phyloP scores from a whole-genome alignment of 2,329 filamentous ascomycete genomes.

The Fonsecaea pugnacius region DNA sequence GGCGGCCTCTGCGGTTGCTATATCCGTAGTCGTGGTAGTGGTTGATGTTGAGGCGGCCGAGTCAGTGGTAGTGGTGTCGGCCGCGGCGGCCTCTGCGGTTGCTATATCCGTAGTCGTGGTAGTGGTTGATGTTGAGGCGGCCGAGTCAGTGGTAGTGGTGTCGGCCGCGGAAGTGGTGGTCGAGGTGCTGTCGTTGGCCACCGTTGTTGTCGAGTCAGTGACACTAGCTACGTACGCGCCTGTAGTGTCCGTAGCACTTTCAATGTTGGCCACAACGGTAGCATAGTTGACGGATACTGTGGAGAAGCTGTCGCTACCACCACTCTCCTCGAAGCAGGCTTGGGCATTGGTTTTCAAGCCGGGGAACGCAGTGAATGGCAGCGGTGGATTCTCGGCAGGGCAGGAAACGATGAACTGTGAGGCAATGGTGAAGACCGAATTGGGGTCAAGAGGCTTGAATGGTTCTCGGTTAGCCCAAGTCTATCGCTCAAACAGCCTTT shows the following conservation, averaged over 20 bases:
- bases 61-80: conserved; percentile 8
- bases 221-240: neutral
- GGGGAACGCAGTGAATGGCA: conserved; percentile 68
- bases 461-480: neutral
- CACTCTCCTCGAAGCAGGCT: conserved; percentile 29
- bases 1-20: neutral
- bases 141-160: conserved; percentile 11
- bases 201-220: conserved; percentile 6
- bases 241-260: conserved; percentile 14
- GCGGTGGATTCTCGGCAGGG: conserved; percentile 65
- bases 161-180: neutral
- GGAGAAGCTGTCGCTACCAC: neutral
- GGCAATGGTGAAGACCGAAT: conserved; percentile 73
- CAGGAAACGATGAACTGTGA: conserved; percentile 73
- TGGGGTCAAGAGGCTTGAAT: conserved; percentile 61
- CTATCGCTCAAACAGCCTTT: neutral
- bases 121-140: neutral
- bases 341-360: conserved; percentile 40
- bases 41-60: neutral
- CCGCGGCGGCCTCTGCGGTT: neutral
- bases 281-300: conserved; percentile 18
- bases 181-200: conserved; percentile 3
- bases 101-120: conserved; percentile 3
- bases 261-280: conserved; percentile 6
- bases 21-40: neutral